Conservation (phyloP, 2,329 filamentous ascomycete genomes). For the Cercospora sp. region DNA sequence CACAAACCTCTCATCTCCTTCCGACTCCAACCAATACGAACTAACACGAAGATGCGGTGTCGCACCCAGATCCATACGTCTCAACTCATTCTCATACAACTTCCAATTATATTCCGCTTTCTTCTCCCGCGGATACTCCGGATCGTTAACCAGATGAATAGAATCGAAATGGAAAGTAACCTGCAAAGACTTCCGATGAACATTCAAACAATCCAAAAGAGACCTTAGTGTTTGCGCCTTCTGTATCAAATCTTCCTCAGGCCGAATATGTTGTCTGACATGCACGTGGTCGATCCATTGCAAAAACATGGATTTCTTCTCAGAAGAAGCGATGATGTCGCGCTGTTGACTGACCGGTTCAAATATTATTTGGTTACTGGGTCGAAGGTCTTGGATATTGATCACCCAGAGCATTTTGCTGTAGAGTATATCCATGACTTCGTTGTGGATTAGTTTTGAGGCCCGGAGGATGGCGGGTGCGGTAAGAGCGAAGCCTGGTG, state of each 20-base stretch:
- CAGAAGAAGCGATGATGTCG: background rate
- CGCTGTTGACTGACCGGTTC: background rate
- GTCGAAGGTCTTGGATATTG: slow-evolving; percentile 13
- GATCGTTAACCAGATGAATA: slow-evolving; percentile 18
- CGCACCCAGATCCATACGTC: slow-evolving; percentile 1
- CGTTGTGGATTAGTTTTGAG: slow-evolving; percentile 15
- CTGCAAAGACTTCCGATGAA: slow-evolving; percentile 12
- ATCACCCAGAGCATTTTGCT: slow-evolving; percentile 20
- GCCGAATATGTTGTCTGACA: slow-evolving; percentile 19
- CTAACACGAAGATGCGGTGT: slow-evolving; percentile 15
- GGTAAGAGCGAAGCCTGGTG: slow-evolving; percentile 10
- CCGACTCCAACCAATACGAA: slow-evolving; percentile 16
- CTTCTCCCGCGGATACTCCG: slow-evolving; percentile 5
- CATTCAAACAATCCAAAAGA: slow-evolving; percentile 14
- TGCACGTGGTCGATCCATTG: slow-evolving; percentile 18
- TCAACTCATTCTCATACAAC: slow-evolving; percentile 13
- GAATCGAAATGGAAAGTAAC: slow-evolving; percentile 20
- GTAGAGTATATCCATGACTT: slow-evolving; percentile 18
- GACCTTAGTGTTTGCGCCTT: slow-evolving; percentile 15
- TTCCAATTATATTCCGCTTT: slow-evolving; percentile 16
- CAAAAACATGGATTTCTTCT: slow-evolving; percentile 15
- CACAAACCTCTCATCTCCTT: slow-evolving; percentile 14
- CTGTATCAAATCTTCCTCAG: slow-evolving; percentile 18
- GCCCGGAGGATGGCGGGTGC: slow-evolving; percentile 15
- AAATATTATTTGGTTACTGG: background rate